Percentiles rank a stretch among this genome's conserved stretches.
Evolutionary conservation across 805 yeast genomes (phyloP).

Genomic region (Metschnikowia amazonensis): DNA sequence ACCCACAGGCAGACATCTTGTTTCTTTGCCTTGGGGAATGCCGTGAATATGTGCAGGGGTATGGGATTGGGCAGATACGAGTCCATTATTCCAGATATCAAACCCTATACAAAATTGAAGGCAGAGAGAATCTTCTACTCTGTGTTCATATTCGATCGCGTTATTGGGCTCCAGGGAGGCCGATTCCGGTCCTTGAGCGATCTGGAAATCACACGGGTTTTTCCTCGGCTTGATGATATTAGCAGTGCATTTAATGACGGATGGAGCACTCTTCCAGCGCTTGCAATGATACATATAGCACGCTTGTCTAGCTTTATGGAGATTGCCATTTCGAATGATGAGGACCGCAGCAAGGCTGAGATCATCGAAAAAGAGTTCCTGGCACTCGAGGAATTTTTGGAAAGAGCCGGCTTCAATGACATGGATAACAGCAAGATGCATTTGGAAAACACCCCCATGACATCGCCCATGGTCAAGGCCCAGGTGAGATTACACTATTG

Average conservation of each 20-base stretch:
- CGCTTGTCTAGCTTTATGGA: slow-evolving; percentile 36
- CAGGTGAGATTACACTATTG: slow-evolving; percentile 40
- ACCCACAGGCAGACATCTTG: slow-evolving; percentile 44
- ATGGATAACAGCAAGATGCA: slow-evolving; percentile 4
- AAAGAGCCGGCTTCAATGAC: slow-evolving; percentile 32
- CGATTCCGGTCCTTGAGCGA: slow-evolving; percentile 36
- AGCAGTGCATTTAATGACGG: slow-evolving; percentile 36
- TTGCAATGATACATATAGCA: slow-evolving; percentile 45
- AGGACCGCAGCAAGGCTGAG: slow-evolving; percentile 26
- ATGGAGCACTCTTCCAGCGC: slow-evolving; percentile 47
- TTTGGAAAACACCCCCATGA: slow-evolving; percentile 9
- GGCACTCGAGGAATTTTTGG: slow-evolving; percentile 30
- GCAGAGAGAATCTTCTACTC: slow-evolving; percentile 53
- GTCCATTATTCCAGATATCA: slow-evolving; percentile 17
- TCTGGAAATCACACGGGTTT: slow-evolving; percentile 32
- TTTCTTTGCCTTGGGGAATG: slow-evolving; percentile 40
- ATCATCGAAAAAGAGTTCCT: slow-evolving; percentile 31
- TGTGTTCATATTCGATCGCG: slow-evolving; percentile 51
- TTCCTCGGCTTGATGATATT: slow-evolving; percentile 28
- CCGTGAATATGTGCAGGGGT: slow-evolving; percentile 41
- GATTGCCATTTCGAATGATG: slow-evolving; percentile 24
- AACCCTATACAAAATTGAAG: slow-evolving; percentile 43
- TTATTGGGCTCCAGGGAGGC: slow-evolving; percentile 52
- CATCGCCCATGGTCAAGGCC: slow-evolving; percentile 24
- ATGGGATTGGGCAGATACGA: slow-evolving; percentile 39